These are phyloP conservation scores for Westerdykella ornata DNA, from an alignment of 2,329 filamentous ascomycete genomes.

Conservation along the genomic window DNA sequence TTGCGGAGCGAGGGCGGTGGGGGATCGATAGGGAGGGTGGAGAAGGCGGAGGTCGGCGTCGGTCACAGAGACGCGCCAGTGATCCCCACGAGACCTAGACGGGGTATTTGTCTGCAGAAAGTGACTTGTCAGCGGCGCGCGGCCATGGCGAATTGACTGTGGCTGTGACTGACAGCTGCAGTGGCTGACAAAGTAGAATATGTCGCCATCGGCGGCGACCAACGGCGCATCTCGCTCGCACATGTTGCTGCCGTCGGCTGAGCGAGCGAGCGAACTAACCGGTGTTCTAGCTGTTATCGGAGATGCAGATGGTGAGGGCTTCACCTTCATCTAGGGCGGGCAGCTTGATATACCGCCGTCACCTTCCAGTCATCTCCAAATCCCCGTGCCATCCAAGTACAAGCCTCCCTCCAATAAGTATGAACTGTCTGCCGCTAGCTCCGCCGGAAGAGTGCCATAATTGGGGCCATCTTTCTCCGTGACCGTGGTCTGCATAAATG, in stretches of 20 bases:
- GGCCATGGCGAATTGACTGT: no score
- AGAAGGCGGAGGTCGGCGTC: no score
- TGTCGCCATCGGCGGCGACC: no score
- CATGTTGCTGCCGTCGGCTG: slow-evolving; percentile 6
- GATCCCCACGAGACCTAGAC: no score
- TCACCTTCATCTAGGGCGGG: slow-evolving; percentile 9
- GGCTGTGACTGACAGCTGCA: no score
- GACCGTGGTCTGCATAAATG: slow-evolving; percentile 9
- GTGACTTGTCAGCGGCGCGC: no score
- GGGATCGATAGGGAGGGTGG: no score
- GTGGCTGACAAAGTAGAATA: no score
- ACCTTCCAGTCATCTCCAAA: slow-evolving; percentile 6
- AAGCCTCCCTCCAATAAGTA: slow-evolving; percentile 7
- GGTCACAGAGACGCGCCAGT: no score
- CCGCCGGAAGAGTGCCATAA: slow-evolving; percentile 7
- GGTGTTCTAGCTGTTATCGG: slow-evolving; percentile 11
- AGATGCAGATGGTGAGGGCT: slow-evolving; percentile 12
- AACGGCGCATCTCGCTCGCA: slow-evolving; percentile 9
- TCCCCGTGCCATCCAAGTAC: slow-evolving; percentile 7
- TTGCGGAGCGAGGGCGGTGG: no score
- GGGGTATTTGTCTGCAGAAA: no score
- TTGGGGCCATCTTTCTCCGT: slow-evolving; percentile 8
- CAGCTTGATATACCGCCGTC: slow-evolving; percentile 11
- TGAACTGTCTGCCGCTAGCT: slow-evolving; percentile 8
- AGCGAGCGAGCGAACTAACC: slow-evolving; percentile 11